Conservation (phyloP, 805 yeast genomes). For the Wickerhamiella parazyma region DNA sequence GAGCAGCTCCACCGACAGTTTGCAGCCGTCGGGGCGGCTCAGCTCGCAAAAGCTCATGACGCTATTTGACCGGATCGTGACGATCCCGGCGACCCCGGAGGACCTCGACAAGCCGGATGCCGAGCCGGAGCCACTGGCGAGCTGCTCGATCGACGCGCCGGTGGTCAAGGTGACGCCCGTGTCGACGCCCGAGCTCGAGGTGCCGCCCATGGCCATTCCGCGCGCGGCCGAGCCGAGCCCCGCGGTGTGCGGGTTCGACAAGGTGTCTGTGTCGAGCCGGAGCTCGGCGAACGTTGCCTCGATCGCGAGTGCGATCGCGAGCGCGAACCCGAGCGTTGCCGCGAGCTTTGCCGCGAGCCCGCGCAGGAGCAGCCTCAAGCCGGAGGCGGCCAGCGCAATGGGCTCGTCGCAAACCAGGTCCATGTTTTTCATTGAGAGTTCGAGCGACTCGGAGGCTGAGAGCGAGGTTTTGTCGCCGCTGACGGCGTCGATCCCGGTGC, state of each 20-base stretch:
- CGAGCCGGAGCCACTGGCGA: neutral
- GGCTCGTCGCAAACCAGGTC: neutral
- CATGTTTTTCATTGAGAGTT: slow-evolving; percentile 8
- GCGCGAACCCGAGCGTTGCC: no score
- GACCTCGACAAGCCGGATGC: neutral
- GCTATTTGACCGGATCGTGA: slow-evolving; percentile 5
- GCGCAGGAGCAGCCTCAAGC: neutral
- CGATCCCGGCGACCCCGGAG: slow-evolving; percentile 8
- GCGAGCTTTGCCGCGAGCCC: neutral
- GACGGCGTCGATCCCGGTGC: slow-evolving; percentile 2
- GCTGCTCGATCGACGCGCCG: neutral
- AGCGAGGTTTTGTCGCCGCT: neutral
- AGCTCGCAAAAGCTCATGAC: neutral
- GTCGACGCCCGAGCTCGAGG: slow-evolving; percentile 4
- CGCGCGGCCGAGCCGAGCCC: neutral
- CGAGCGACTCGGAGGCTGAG: slow-evolving; percentile 5
- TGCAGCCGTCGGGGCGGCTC: neutral
- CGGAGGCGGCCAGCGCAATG: no score
- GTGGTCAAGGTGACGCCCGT: slow-evolving; percentile 4
- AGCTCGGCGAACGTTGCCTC: neutral
- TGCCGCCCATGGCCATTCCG: neutral
- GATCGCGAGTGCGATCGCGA: no score
- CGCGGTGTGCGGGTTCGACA: slow-evolving; percentile 5
- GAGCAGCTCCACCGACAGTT: slow-evolving; percentile 5
- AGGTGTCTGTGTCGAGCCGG: slow-evolving; percentile 4